Base-by-base conservation (phyloP, 352 stramenopile species). In the Globisporangium cederbergense region DNA sequence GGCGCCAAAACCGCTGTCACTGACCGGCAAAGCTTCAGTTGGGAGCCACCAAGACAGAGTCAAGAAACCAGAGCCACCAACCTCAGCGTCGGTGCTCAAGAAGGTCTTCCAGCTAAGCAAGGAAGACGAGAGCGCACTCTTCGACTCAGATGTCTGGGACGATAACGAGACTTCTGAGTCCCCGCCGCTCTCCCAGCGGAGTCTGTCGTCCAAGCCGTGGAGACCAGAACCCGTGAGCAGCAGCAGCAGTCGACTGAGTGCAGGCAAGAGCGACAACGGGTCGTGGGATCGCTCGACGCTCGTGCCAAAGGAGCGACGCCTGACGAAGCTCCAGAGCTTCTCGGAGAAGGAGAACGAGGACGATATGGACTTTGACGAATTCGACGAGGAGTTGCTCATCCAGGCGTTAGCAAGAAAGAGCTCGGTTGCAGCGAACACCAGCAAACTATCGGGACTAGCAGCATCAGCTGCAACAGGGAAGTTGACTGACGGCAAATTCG, bases 81-180 rank as follows among this genome's bases (percentile, higher is more conserved):
- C 30, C 14, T 32, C 62, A n/a, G 57, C 25, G 18, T 63, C 70
- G 32, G 66, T 50, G 30, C 65, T 28, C n/a, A 66, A 76, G 20
- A 60, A 70, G 11, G 75, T 72, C 9, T 92, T 93, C 54, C 80
- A 91, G 53, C 58, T 95, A 1, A 89, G 78, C 1, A 83, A 89
- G 60, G 87, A 96, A 76, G 87, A 96, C 59, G 87, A 77, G 6
- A 88, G 62, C 8, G 78, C 74, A 2, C 67, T 94, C 8, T 77
- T 94, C 14, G 70, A 83, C n/a, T 83, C 91, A 47, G 76, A 89
- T 6, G 60, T 92, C 0, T 93, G 87, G 87, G 72, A 86, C 9
- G 82, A 93, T 22, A 66, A 89, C 22, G 76, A 74, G 1, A 5
- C 42, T 2, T 65, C 55, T 55, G 42, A 22, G 0, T 10, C 45